Percentiles rank a stretch among this genome's conserved stretches.
Evolutionary conservation across 352 stramenopile species (phyloP).

Genomic region (Halophytophthora polymorphica): DNA sequence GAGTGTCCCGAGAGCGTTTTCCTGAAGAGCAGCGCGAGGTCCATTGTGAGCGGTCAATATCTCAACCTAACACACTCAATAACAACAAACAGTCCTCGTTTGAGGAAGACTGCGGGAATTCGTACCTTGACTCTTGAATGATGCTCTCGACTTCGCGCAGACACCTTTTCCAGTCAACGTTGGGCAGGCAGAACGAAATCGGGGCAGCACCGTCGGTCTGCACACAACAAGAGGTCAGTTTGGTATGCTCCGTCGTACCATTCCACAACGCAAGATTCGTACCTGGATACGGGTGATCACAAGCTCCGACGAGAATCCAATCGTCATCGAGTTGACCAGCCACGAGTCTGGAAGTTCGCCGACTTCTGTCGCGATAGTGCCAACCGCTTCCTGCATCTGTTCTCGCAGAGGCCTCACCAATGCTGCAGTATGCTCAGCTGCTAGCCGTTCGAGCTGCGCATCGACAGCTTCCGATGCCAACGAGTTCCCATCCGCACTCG

Average conservation of each 20-base stretch:
- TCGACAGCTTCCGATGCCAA: constrained; percentile 13
- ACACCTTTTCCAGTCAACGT: constrained; percentile 34
- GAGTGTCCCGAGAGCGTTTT: constrained; percentile 59
- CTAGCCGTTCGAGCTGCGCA: constrained; percentile 19
- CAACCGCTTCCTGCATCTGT: constrained; percentile 16
- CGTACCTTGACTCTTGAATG: constrained; percentile 60
- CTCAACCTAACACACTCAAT: no score
- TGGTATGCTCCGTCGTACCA: background rate
- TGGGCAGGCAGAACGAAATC: constrained; percentile 49
- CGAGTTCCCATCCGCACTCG: constrained; percentile 6
- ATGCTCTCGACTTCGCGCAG: constrained; percentile 45
- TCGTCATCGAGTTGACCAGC: constrained; percentile 38
- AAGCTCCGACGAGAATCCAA: constrained; percentile 41
- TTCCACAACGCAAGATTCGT: constrained; percentile 1
- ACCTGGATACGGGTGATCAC: constrained; percentile 44
- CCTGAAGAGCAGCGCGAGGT: constrained; percentile 25
- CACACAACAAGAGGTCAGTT: constrained; percentile 8
- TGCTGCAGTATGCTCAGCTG: constrained; percentile 1
- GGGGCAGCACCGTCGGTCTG: constrained; percentile 44
- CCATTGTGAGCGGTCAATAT: background rate
- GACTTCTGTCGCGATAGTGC: constrained; percentile 21
- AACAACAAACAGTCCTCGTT: background rate
- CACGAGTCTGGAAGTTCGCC: constrained; percentile 34
- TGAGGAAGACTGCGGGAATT: background rate
- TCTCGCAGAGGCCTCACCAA: constrained; percentile 1